Percentiles rank a stretch among this genome's conserved stretches.
These are phyloP conservation scores for Barnettozyma hawaiiensis DNA, from an alignment of 1,139 yeast species.

Conservation along the genomic window DNA sequence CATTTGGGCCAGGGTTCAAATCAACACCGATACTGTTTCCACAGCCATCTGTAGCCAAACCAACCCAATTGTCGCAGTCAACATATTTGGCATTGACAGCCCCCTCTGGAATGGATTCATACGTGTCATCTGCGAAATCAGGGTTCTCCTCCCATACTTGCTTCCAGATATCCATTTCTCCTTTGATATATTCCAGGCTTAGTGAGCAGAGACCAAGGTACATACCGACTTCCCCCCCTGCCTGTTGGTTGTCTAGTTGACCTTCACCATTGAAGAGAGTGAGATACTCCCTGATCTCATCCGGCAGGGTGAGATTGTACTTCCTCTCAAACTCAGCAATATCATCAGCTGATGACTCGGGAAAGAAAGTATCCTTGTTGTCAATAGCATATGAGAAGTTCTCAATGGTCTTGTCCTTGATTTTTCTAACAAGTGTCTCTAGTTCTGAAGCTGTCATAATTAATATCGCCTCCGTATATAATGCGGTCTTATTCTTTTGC, in stretches of 20 bases:
- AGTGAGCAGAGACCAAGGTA: conserved; percentile 12
- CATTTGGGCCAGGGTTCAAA: conserved; percentile 56
- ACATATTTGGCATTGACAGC: conserved; percentile 50
- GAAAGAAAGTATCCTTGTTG: conserved; percentile 3
- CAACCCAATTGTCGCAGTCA: conserved; percentile 53
- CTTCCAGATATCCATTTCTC: conserved; percentile 16
- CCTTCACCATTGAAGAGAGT: conserved; percentile 12
- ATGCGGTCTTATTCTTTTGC: too few species aligned
- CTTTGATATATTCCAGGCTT: conserved; percentile 10
- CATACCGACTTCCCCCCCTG: conserved; percentile 6
- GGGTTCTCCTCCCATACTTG: conserved; percentile 14
- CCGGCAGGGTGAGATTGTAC: conserved; percentile 9
- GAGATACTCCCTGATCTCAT: conserved; percentile 11
- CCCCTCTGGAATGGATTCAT: conserved; percentile 41
- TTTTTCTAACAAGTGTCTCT: background rate
- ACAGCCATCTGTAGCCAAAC: conserved; percentile 49
- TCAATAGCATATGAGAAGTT: conserved; percentile 6
- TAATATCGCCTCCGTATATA: too few species aligned
- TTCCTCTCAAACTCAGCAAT: conserved; percentile 7
- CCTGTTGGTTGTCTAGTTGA: background rate
- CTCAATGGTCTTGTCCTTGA: conserved; percentile 3
- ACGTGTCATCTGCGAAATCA: conserved; percentile 9
- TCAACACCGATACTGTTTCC: conserved; percentile 63
- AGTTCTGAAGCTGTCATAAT: conserved; percentile 4
- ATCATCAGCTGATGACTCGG: conserved; percentile 2